Conservation (phyloP, 345 rosid genomes). For the Odontarrhena argentea region DNA sequence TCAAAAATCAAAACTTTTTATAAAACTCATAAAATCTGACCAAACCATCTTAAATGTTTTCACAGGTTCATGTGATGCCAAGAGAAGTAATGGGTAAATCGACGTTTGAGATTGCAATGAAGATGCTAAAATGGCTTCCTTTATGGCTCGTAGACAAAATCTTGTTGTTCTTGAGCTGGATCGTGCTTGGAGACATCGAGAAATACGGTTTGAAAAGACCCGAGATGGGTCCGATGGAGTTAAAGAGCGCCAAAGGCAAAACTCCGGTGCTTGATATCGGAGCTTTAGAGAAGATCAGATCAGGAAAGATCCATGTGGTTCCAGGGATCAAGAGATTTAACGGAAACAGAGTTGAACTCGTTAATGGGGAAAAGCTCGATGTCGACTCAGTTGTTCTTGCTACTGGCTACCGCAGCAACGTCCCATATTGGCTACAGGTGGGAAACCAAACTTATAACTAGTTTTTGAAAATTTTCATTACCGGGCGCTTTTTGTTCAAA, state of each 20-base stretch:
- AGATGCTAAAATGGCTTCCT: constrained; percentile 69
- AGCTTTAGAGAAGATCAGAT: constrained; percentile 63
- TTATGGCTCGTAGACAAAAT: constrained; percentile 76
- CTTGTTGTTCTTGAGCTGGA: constrained; percentile 53
- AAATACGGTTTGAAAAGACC: constrained; percentile 72
- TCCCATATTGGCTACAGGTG: constrained; percentile 77
- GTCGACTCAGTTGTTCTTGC: constrained; percentile 71
- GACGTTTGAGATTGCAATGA: constrained; percentile 59
- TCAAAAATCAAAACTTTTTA: background rate
- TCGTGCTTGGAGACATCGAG: constrained; percentile 58
- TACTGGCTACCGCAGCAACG: constrained; percentile 79
- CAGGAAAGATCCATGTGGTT: constrained; percentile 68
- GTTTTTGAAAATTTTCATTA: constrained; percentile 1
- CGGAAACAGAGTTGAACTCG: constrained; percentile 58
- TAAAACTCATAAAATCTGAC: background rate
- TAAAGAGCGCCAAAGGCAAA: constrained; percentile 62
- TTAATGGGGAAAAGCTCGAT: constrained; percentile 55
- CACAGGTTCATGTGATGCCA: constrained; percentile 67
- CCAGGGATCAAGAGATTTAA: constrained; percentile 68
- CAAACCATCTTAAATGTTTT: constrained; percentile 15
- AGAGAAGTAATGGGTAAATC: constrained; percentile 68
- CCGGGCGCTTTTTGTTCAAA: constrained; percentile 13
- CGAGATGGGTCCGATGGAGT: constrained; percentile 63
- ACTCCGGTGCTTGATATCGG: constrained; percentile 88
- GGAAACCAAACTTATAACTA: constrained; percentile 17